Base-by-base conservation (phyloP, 768 basidiomycete species). In the Mycena venus region DNA sequence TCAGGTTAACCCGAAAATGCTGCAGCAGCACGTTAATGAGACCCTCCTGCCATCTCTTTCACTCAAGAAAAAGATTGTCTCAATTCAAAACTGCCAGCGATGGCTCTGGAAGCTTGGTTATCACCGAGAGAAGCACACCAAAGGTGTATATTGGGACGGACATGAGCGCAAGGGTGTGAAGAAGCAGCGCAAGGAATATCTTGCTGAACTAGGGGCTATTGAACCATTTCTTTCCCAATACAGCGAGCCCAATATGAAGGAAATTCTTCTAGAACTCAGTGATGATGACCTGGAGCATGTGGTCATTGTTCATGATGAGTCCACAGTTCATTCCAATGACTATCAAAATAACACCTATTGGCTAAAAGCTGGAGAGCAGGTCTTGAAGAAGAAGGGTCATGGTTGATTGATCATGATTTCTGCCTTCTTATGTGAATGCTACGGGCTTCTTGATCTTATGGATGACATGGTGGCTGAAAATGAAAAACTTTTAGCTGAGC, bases 321-420 rank as follows among this genome's bases (percentile, higher is more conserved):
- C 53, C 11, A 56, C 53, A 21, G n/a, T 68, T 15, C 67, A 68
- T 42, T 53, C 51, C 4, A 68, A 68, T 23, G 67, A 68, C 36
- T 68, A 55, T 23, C 67, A 68, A 21, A 59, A 55, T 34, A 40
- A 36, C n/a, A 25, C 34, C 31, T 63, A 70, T 19, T 80, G 78
- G 75, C 69, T 79, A 1, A 36, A 49, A n/a, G 68, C 69, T 25
- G 77, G 69, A 3, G 62, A 79, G 65, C 75, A 75, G 71, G 67
- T 71, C 61, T 65, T 80, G 8, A 47, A 68, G 29, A 76, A 80
- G 62, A 80, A 80, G 31, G 75, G 78, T 1, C 68, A 75, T n/a
- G 79, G 78, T 19, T 40, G 73, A 8, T 68, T 69, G 23, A 71
- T 80, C 38, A 79, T 79, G 65, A 63, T 79, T 31, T 80, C 73